Evolutionary conservation across 768 basidiomycete species (phyloP).

Genomic region (Mycena metata): DNA sequence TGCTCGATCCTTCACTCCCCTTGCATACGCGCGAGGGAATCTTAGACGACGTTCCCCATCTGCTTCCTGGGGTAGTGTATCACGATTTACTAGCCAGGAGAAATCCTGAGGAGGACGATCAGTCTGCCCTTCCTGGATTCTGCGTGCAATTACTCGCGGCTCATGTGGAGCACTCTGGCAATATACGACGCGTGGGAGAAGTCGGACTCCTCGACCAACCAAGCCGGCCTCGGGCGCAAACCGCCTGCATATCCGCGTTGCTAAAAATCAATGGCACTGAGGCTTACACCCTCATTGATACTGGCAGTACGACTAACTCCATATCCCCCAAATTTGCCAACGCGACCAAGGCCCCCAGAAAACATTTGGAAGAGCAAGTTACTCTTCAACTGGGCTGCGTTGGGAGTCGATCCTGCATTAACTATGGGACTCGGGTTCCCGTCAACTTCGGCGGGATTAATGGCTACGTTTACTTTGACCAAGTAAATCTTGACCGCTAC

Average conservation of each 20-base stretch:
- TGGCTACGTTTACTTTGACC: not conserved
- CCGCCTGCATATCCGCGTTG: not conserved
- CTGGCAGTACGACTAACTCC: slow-evolving; percentile 1
- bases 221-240: not conserved
- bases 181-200: not conserved
- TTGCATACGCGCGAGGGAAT: too few species aligned
- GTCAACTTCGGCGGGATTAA: not conserved
- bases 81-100: not conserved
- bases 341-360: not conserved
- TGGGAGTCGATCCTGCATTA: not conserved
- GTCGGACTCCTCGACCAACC: not conserved
- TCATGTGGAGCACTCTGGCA: not conserved
- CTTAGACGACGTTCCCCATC: not conserved
- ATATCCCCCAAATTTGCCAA: not conserved
- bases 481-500: not conserved
- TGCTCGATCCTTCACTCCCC: too few species aligned
- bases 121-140: not conserved
- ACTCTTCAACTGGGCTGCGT: slow-evolving; percentile 1
- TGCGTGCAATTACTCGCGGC: not conserved
- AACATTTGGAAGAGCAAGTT: not conserved
- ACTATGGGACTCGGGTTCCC: not conserved
- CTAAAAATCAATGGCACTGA: not conserved
- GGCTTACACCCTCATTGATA: not conserved
- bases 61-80: not conserved
- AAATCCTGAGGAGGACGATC: not conserved